Evolutionary conservation across 2,329 filamentous ascomycete genomes (phyloP), one percentile per base, ranked within the genome.

Genomic region (Neobulgaria alba): DNA sequence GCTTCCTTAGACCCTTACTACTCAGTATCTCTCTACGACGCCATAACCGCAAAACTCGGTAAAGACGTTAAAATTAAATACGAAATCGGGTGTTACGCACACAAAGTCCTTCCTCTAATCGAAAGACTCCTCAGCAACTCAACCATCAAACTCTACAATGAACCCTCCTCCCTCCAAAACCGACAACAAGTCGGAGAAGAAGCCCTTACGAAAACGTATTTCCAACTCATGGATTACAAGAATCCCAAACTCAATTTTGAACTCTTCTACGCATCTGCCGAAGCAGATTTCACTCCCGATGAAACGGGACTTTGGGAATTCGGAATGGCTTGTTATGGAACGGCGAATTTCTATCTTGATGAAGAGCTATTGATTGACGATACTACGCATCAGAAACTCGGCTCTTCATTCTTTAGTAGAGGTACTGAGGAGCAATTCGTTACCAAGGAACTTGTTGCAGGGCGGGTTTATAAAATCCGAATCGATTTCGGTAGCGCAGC

Each of bases 81-180:
- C 56, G 66, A 72, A 3, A 69, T 79, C 29, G 79, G 79, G 4
- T 72, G 72, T 19, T 77, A 81, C 57, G 76, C 73, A 1, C 77
- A 82, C 60, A 77, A 76, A 54, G 66, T 77, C 48, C 66, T 81
- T 1, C 79, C 78, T 0, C 59, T 76, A 0, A 63, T 82, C 5
- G 73, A 75, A 1, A 63, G 64, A 3, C 60, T 69, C 10, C 61
- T 73, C 32, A 73, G 73, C 26, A 67, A 71, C 47, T 57, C 60
- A 1, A 77, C 77, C 3, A 73, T 82, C 64, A 68, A 63, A 10
- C 75, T 77, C 18, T 84, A 73, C 61, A 74, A 76, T 44, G 72
- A 82, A 41, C 69, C 74, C 1, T 71, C 73, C 0, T 62, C 64
- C 9, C 62, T 38, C 0, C 49, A 50, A 39, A 56, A 63, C 35